phyloP scores from a whole-genome alignment of 495 filamentous ascomycete genomes.

The Xeromyces bisporus region DNA sequence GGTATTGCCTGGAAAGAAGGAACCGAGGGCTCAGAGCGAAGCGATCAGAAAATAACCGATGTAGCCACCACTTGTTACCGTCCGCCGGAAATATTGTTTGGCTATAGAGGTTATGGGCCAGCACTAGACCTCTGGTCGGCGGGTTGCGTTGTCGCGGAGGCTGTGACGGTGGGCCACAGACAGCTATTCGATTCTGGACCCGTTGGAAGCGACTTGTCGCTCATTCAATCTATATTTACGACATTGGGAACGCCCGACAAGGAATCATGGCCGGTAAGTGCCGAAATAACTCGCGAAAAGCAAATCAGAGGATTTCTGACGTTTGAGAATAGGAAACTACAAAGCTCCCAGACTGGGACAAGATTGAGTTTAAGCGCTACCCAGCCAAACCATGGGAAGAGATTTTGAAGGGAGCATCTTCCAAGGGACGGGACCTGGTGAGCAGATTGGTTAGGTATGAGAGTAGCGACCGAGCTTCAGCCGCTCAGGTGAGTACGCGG shows the following conservation, averaged over 20 bases:
- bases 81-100: slow-evolving; percentile 82
- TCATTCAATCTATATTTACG: slow-evolving; percentile 81
- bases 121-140: slow-evolving; percentile 81
- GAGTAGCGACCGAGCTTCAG: slow-evolving; percentile 31
- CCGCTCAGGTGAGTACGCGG: slow-evolving; percentile 28
- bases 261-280: slow-evolving; percentile 57
- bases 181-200: slow-evolving; percentile 73
- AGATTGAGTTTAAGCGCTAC: slow-evolving; percentile 42
- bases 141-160: slow-evolving; percentile 64
- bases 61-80: slow-evolving; percentile 87
- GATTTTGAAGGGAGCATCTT: slow-evolving; percentile 31
- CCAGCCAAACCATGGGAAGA: slow-evolving; percentile 34
- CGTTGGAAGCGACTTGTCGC: slow-evolving; percentile 76
- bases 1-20: slow-evolving; percentile 69
- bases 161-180: slow-evolving; percentile 25
- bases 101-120: slow-evolving; percentile 49
- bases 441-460: slow-evolving; percentile 39
- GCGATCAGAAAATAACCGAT: slow-evolving; percentile 64
- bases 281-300: neutral
- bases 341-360: slow-evolving; percentile 47
- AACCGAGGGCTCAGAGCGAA: slow-evolving; percentile 43
- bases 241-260: slow-evolving; percentile 69
- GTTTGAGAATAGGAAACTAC: slow-evolving; percentile 29
- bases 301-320: slow-evolving; percentile 2
- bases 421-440: slow-evolving; percentile 36